phyloP scores from a whole-genome alignment of 192 early-diverging fungal genomes.

The Rhizoclosmatium globosum region DNA sequence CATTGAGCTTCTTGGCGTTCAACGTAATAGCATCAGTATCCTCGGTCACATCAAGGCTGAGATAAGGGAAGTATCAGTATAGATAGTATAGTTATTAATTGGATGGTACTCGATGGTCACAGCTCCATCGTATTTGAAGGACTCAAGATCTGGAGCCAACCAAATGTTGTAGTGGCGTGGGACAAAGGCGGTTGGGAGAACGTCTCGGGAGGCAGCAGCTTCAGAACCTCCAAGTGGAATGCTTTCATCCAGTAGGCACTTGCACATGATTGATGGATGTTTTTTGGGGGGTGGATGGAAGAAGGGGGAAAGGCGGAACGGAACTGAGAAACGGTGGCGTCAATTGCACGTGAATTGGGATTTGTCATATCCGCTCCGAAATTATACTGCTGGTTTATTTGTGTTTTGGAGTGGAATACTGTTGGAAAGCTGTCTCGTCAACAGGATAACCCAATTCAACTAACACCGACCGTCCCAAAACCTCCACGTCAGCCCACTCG shows the following conservation, averaged over 20 bases:
- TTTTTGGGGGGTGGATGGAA: too few species aligned
- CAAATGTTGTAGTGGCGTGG: conserved; percentile 79
- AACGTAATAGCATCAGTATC: conserved; percentile 6
- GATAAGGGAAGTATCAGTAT: not conserved
- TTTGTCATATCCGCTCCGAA: not conserved
- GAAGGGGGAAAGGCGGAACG: too few species aligned
- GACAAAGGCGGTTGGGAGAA: conserved; percentile 77
- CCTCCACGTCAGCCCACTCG: conserved; percentile 33
- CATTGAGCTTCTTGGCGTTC: conserved; percentile 7
- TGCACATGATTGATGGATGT: not conserved
- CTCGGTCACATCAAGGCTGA: conserved; percentile 2
- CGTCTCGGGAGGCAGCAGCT: conserved; percentile 42
- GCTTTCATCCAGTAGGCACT: conserved; percentile 50
- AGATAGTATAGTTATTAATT: not conserved
- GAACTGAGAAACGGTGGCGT: too few species aligned
- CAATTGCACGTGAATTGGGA: too few species aligned
- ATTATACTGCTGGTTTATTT: too few species aligned
- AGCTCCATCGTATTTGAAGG: conserved; percentile 80
- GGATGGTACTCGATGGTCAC: conserved; percentile 73
- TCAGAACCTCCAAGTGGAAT: not conserved
- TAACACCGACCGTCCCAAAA: conserved; percentile 39
- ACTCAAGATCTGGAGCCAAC: conserved; percentile 70
- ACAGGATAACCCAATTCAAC: conserved; percentile 33
- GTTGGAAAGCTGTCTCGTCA: not conserved
- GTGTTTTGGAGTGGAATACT: too few species aligned